Base-by-base conservation (phyloP, 768 basidiomycete genomes). In the Lentinula boryana region DNA sequence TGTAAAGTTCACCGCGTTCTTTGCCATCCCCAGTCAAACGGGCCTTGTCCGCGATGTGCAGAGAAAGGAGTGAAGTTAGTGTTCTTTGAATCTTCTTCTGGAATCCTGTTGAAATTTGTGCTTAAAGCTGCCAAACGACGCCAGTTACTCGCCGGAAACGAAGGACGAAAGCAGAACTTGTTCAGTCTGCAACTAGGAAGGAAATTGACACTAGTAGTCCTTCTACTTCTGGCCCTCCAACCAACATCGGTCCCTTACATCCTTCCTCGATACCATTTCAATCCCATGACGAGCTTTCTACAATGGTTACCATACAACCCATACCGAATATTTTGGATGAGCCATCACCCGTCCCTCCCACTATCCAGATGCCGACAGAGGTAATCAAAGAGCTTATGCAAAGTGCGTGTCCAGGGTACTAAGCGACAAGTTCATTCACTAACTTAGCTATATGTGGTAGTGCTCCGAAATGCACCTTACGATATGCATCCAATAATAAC, bases 101-200 rank as follows among this genome's bases (percentile, higher is more conserved):
- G 21, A 44, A 51, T 36, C 46, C 13, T 15, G 21, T 2, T 41
- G n/a, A 35, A n/a, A 18, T 13, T 23, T 7, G 2, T 23, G n/a
- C 23, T 40, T 38, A 21, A 58, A 64, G 63, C n/a, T 64, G 63
- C 41, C 62, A 27, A n/a, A 64, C 63, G 10, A 64, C 63, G 8
- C 58, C 58, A 13, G 23, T 52, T 41, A 35, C 33, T 21, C 48
- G 58, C 21, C 49, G 58, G 16, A 51, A 41, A 31, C 58, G 58
- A 27, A 50, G 58, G 38, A 60, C 58, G 12, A 60, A 60, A 31
- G 50, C n/a, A 18, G 50, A 60, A 9, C 15, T 31, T 35, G 27
- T 58, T 5, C 31, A 43, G 6, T 9, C 44, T 15, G 33, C 7
- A 27, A 15, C 44, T 23, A 23, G 5, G 1, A 5, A 12, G 27